These are phyloP conservation scores for Talaromyces sp. DNA, from an alignment of 2,329 filamentous ascomycete genomes.

Conservation along the genomic window DNA sequence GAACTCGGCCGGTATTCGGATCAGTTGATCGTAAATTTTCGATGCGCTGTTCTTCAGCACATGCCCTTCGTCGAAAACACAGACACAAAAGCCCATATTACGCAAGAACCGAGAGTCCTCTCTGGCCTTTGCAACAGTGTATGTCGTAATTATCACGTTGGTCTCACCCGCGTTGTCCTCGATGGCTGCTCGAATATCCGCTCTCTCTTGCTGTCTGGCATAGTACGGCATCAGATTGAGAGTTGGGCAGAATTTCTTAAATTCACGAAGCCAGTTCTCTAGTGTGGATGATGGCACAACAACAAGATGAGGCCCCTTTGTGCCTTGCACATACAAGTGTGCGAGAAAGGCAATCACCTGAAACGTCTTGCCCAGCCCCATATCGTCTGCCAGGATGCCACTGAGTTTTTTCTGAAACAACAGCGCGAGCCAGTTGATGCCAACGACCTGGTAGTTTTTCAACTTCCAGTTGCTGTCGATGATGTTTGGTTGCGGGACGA, in stretches of 20 bases:
- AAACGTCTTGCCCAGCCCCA: conserved; percentile 93
- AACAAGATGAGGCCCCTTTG: conserved; percentile 70
- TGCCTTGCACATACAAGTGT: conserved; percentile 66
- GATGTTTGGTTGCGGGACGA: conserved; percentile 64
- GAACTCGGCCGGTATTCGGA: conserved; percentile 73
- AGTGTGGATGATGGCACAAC: conserved; percentile 90
- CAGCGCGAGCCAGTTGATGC: conserved; percentile 88
- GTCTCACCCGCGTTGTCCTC: conserved; percentile 59
- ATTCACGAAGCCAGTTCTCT: conserved; percentile 93
- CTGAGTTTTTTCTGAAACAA: conserved; percentile 75
- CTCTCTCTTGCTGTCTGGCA: conserved; percentile 63
- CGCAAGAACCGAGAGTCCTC: conserved; percentile 60
- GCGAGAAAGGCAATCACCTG: conserved; percentile 91
- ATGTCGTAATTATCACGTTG: conserved; percentile 68
- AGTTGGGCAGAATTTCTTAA: conserved; percentile 75
- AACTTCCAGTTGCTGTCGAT: conserved; percentile 73
- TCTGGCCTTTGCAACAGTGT: conserved; percentile 59
- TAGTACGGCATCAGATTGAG: conserved; percentile 70
- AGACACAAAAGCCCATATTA: conserved; percentile 52
- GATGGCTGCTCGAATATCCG: conserved; percentile 61
- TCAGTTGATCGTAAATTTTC: conserved; percentile 71
- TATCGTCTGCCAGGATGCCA: conserved; percentile 93
- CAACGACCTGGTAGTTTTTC: conserved; percentile 91
- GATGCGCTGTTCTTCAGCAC: conserved; percentile 85
- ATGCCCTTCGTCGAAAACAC: conserved; percentile 92